Base-by-base conservation (phyloP, 176 grass and related monocot species). In the Tillandsia leiboldiana region DNA sequence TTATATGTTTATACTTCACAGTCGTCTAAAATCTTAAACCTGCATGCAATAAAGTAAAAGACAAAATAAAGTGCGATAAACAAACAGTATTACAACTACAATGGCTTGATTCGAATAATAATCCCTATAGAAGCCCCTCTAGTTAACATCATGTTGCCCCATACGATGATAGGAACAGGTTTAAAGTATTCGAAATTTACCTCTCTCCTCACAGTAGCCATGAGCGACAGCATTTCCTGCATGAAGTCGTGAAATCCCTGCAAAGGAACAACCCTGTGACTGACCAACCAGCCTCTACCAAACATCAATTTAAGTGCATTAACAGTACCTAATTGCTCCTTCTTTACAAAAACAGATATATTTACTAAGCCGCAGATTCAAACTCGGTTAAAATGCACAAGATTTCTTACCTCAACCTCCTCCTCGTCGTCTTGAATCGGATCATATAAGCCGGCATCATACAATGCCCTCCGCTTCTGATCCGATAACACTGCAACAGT, bases 161-260 rank as follows among this genome's bases (percentile, higher is more conserved):
- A 42, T 42, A 42, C 33, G 33, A 42, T 42, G 33, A 7, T 6
- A 42, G 33, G 33, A 42, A 42, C 33, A 42, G 33, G 33, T 42
- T 42, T 9, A 12, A 66, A 64, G 29, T 63, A 52, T 10, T 23
- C 47, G 15, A 48, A 67, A 57, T 12, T 48, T 83, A 96, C 91
- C 91, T 89, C 86, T 73, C 66, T 82, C 1, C 77, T 77, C 1
- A 96, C 85, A 20, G 63, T 77, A n/a, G 77, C 88, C 85, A 96
- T 91, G 51, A 96, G 86, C 10, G 83, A 89, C 63, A 81, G n/a
- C 88, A 96, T 89, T 73, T 96, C 92, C 50, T 91, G 80, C 1
- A 96, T 67, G 73, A 96, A 96, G 51, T 91, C 92, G 63, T 89
- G 75, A 62, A 96, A 89, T 1, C 92, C 92, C 91, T 96, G 76